phyloP scores from a whole-genome alignment of 768 basidiomycete species.

The Boletus eberwhitei region DNA sequence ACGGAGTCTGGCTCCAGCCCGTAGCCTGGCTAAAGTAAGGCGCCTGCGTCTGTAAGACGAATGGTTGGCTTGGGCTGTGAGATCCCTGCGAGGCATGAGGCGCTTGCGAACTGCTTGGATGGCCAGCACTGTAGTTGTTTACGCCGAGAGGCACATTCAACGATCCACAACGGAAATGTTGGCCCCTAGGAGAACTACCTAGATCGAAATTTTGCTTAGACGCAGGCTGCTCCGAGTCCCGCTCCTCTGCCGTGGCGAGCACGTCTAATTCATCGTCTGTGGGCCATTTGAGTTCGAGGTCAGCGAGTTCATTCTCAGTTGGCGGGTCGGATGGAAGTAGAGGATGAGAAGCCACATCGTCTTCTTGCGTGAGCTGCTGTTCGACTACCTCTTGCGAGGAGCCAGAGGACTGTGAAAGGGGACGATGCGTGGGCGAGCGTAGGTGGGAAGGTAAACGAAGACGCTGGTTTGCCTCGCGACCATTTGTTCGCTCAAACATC shows the following conservation, averaged over 20 bases:
- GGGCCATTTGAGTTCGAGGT: conserved; percentile 28
- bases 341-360: conserved; percentile 12
- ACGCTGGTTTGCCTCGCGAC: conserved; percentile 1
- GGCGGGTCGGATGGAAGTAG: not conserved
- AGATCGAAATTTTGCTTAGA: not conserved
- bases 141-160: conserved; percentile 15
- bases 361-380: conserved; percentile 46
- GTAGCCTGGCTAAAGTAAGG: conserved; percentile 47
- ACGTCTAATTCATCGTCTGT: conserved; percentile 20
- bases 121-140: not conserved
- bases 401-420: conserved; percentile 29
- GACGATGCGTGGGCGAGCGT: conserved; percentile 6
- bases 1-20: conserved; percentile 31
- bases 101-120: not conserved
- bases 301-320: conserved; percentile 6
- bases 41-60: conserved; percentile 49
- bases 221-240: not conserved
- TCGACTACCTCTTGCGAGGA: conserved; percentile 44
- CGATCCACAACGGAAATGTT: conserved; percentile 19
- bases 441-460: not conserved
- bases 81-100: conserved; percentile 12
- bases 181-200: conserved; percentile 10
- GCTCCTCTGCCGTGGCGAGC: not conserved
- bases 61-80: conserved; percentile 30
- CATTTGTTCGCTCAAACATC: conserved; percentile 16